Conservation (phyloP, 306 rosid genomes). For the Begonia peltatifolia region DNA sequence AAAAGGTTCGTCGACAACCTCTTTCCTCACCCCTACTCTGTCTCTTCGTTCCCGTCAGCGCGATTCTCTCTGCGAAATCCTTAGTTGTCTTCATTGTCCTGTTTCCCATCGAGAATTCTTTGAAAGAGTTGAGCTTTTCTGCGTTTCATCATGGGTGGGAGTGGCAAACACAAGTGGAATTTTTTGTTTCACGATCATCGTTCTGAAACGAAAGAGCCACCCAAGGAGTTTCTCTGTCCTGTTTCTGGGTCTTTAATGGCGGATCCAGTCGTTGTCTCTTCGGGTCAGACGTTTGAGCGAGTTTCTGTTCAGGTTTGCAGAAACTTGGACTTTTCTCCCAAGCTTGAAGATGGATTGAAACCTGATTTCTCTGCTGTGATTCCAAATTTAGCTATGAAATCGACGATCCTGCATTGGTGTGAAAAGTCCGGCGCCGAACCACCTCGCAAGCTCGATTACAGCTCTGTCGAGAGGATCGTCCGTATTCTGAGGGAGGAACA, state of each 20-base stretch:
- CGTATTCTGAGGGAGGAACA: slow-evolving; percentile 14
- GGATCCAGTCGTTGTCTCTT: slow-evolving; percentile 78
- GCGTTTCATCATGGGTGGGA: slow-evolving; percentile 7
- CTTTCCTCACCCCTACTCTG: no score
- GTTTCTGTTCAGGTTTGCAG: slow-evolving; percentile 44
- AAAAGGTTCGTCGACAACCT: no score
- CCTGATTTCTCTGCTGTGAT: slow-evolving; percentile 68
- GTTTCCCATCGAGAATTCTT: no score
- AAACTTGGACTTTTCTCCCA: slow-evolving; percentile 34
- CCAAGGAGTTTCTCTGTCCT: slow-evolving; percentile 61
- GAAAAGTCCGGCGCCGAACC: slow-evolving; percentile 10
- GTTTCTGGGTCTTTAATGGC: slow-evolving; percentile 59
- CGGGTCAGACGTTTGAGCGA: slow-evolving; percentile 96
- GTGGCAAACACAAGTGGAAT: slow-evolving; percentile 9
- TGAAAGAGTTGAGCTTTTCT: no score
- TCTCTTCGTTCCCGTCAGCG: no score
- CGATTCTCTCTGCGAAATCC: no score
- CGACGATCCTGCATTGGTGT: slow-evolving; percentile 58
- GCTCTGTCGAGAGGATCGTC: slow-evolving; percentile 31
- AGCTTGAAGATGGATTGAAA: slow-evolving; percentile 41
- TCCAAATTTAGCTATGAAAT: slow-evolving; percentile 47
- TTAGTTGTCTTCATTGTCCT: no score
- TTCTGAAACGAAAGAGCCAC: slow-evolving; percentile 23
- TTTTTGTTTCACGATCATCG: slow-evolving; percentile 1
- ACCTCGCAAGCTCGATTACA: slow-evolving; percentile 40